phyloP scores from a whole-genome alignment of 2,329 filamentous ascomycete genomes.

The Metarhizium anisopliae region DNA sequence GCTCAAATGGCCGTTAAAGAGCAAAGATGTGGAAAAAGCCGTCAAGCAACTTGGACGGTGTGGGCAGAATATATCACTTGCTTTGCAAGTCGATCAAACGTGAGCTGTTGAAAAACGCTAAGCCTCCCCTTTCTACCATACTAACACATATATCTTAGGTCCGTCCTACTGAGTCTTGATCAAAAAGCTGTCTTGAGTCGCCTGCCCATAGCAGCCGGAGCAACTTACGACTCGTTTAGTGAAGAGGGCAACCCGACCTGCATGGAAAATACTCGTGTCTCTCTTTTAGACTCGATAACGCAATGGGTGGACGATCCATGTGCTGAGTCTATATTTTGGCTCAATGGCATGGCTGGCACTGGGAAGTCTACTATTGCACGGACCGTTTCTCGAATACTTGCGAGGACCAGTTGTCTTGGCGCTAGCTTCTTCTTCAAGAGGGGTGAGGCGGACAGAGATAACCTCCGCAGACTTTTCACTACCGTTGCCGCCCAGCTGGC shows the following conservation, averaged over 20 bases:
- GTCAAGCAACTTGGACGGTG: neutral
- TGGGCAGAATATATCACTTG: neutral
- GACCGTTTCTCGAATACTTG: conserved; percentile 14
- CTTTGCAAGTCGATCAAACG: neutral
- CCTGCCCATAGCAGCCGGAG: conserved; percentile 13
- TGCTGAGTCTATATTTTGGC: conserved; percentile 23
- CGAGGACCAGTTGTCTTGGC: conserved; percentile 12
- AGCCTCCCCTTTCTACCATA: neutral
- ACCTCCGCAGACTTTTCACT: conserved; percentile 26
- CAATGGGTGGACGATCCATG: conserved; percentile 16
- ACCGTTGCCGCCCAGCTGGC: conserved; percentile 29
- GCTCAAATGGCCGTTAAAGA: neutral
- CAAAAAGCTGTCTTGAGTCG: conserved; percentile 10
- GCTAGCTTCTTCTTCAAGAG: conserved; percentile 34
- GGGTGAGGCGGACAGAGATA: conserved; percentile 28
- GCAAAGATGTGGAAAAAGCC: neutral
- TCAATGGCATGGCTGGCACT: conserved; percentile 29
- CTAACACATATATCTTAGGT: neutral
- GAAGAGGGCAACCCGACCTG: conserved; percentile 24
- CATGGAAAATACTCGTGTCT: conserved; percentile 18
- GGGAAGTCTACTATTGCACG: conserved; percentile 31
- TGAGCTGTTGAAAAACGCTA: neutral
- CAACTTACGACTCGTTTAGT: conserved; percentile 23
- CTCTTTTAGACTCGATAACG: conserved; percentile 18
- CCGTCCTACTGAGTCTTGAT: conserved; percentile 5